Base-by-base conservation (phyloP, 495 filamentous ascomycete species). In the Cercophora samala region DNA sequence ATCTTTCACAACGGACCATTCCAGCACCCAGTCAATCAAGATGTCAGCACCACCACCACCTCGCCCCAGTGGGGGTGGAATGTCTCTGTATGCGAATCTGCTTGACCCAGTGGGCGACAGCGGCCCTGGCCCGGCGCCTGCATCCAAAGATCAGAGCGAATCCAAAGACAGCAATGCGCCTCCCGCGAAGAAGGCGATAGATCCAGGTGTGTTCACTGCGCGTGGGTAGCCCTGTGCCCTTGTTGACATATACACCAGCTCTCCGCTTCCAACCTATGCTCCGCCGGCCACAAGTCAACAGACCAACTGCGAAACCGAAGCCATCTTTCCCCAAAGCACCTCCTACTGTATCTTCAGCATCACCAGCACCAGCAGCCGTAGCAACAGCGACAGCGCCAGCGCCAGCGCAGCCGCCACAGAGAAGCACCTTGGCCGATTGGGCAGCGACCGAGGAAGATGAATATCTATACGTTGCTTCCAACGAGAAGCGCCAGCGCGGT, bases 401-500 rank as follows among this genome's bases (percentile, higher is more conserved):
- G 23, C n/a, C 19, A 53, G 58, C 58, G 60, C 68, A 25, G 55
- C 66, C 26, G 46, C 93, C 29, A 42, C 26, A 90, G 69, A 73
- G 76, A 18, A 90, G 80, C 58, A 93, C 88, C 5, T 80, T 97
- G 22, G 91, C 90, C 22, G 94, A 97, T 75, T 98, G 94, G 94
- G 83, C 87, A 3, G 86, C 85, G 22, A 88, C 85, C 1, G 84
- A 80, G 25, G 85, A 87, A 15, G 91, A 92, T 65, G 91, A 96
- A 67, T 81, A 76, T 65, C 71, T 76, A 60, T 83, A 82, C 64
- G 73, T 62, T 17, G 71, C 65, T 1, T 67, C 65, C 19, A 89
- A 64, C 19, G 64, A 92, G 71, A 90, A 91, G 78, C 84, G 87
- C 25, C 86, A 89, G 70, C 88, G 93, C 63, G 92, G 92, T 53